Conservation (phyloP, 805 yeast genomes). For the Cephaloascus albidus region DNA sequence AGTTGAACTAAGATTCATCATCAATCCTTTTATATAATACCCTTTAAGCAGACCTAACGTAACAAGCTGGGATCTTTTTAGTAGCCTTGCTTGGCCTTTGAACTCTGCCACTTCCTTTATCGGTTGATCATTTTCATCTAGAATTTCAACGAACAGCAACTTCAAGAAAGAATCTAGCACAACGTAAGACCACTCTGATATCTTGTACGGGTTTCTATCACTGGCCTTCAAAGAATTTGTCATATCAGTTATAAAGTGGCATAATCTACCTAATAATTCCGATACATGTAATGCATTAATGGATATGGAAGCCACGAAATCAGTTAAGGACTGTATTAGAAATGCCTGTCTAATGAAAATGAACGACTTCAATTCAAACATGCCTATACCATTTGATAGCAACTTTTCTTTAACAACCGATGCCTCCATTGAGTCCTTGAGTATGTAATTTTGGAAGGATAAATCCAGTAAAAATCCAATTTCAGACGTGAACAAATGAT, state of each 20-base stretch:
- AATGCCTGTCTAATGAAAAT: slow-evolving; percentile 26
- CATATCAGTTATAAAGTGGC: slow-evolving; percentile 29
- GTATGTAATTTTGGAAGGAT: slow-evolving; percentile 6
- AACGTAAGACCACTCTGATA: slow-evolving; percentile 28
- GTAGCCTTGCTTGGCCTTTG: slow-evolving; percentile 38
- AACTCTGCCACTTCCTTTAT: slow-evolving; percentile 19
- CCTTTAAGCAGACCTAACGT: slow-evolving; percentile 17
- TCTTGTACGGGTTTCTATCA: slow-evolving; percentile 6
- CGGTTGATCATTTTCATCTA: slow-evolving; percentile 6
- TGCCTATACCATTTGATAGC: neutral
- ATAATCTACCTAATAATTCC: slow-evolving; percentile 25
- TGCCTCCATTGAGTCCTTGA: slow-evolving; percentile 2
- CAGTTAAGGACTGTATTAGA: slow-evolving; percentile 25
- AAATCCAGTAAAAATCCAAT: slow-evolving; percentile 1
- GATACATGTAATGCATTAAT: slow-evolving; percentile 30
- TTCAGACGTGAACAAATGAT: neutral
- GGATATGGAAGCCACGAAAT: slow-evolving; percentile 25
- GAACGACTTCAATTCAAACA: slow-evolving; percentile 16
- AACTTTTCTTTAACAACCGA: neutral
- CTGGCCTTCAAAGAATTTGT: slow-evolving; percentile 11
- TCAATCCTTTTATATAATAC: slow-evolving; percentile 19
- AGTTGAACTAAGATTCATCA: slow-evolving; percentile 5
- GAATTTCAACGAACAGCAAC: slow-evolving; percentile 12
- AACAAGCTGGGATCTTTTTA: slow-evolving; percentile 35
- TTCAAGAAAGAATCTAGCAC: slow-evolving; percentile 31